These are phyloP conservation scores for Chenopodium album DNA, from an alignment of 148 eudicot genomes.

Conservation along the genomic window DNA sequence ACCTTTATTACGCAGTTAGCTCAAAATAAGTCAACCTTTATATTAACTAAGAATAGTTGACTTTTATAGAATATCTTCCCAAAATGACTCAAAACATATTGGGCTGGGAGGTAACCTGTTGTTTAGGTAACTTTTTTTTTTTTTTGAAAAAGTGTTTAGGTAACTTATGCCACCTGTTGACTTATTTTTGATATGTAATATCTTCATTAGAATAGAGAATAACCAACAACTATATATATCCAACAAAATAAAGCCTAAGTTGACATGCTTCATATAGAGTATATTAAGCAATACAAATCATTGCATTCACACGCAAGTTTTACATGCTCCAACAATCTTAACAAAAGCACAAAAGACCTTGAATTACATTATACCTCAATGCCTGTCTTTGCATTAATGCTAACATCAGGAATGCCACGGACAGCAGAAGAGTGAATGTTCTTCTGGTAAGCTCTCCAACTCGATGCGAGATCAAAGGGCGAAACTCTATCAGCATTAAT, in stretches of 20 bases:
- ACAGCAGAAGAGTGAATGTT: conserved; percentile 86
- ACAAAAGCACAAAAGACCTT: conserved; percentile 5
- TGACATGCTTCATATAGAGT: neutral
- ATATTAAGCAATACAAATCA: neutral
- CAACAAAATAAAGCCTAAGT: neutral
- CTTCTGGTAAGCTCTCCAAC: conserved; percentile 94
- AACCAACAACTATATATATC: neutral
- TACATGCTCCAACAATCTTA: neutral
- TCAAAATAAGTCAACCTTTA: no score
- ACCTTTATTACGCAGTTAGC: no score
- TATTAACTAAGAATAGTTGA: no score
- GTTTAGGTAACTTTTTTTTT: no score
- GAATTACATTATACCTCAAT: conserved; percentile 51
- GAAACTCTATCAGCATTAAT: conserved; percentile 78
- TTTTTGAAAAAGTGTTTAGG: no score
- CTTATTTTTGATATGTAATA: no score
- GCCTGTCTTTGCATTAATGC: conserved; percentile 57
- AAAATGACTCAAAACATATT: no score
- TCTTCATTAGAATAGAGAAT: no score
- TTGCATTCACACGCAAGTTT: neutral
- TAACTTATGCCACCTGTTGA: no score
- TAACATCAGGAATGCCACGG: conserved; percentile 93
- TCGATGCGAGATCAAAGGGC: conserved; percentile 92
- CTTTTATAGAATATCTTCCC: no score
- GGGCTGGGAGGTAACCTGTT: no score